These are phyloP conservation scores for Chytriomyces confervae DNA, from an alignment of 192 early-diverging fungal genomes.

Conservation along the genomic window DNA sequence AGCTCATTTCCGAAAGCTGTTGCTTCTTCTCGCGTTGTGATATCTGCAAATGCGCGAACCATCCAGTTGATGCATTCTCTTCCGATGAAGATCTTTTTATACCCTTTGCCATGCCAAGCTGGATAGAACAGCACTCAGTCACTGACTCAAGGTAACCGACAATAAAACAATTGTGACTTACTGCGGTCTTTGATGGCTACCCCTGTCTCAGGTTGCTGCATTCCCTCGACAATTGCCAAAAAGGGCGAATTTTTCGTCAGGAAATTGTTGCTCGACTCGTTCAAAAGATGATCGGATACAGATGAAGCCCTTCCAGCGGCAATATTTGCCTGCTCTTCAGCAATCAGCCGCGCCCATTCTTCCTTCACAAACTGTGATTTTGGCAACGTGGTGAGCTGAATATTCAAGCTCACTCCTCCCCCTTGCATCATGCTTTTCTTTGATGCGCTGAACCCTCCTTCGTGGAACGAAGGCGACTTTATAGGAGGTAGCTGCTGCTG, in stretches of 20 bases:
- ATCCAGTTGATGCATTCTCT: conserved; percentile 90
- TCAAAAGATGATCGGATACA: neutral
- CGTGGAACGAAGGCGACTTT: too few relatives aligned
- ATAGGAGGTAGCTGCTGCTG: conserved; percentile 24
- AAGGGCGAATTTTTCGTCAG: conserved; percentile 60
- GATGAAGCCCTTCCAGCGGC: neutral
- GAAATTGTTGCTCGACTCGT: conserved; percentile 7
- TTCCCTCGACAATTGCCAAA: conserved; percentile 63
- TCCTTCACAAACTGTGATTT: conserved; percentile 42
- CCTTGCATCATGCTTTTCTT: too few relatives aligned
- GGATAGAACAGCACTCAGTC: neutral
- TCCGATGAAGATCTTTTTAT: conserved; percentile 76
- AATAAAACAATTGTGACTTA: neutral
- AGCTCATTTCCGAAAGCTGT: conserved; percentile 79
- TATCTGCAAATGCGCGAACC: conserved; percentile 73
- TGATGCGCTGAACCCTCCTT: too few relatives aligned
- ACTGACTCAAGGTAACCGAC: neutral
- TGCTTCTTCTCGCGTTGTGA: conserved; percentile 77
- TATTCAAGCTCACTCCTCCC: conserved; percentile 11
- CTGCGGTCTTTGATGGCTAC: conserved; percentile 74
- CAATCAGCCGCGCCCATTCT: conserved; percentile 30
- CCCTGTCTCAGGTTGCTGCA: conserved; percentile 74
- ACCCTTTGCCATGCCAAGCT: conserved; percentile 81
- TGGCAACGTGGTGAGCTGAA: conserved; percentile 46
- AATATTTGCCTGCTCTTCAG: neutral